Evolutionary conservation across 192 early-diverging fungal species (phyloP).

Genomic region (Linnemannia zychae): DNA sequence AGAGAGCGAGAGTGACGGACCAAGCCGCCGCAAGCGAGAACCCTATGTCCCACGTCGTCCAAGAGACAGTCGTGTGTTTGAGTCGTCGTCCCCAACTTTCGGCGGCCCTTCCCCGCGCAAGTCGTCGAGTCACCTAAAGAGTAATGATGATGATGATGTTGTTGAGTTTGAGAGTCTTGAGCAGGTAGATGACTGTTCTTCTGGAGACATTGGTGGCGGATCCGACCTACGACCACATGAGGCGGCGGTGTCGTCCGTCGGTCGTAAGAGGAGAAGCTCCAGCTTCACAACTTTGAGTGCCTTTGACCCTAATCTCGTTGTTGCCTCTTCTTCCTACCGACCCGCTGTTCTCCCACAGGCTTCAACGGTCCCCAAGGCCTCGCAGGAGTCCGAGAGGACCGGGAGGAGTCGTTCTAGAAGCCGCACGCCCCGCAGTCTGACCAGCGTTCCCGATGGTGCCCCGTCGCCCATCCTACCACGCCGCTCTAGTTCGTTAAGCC

Average conservation of each 20-base stretch:
- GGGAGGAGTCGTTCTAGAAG: constrained; percentile 52
- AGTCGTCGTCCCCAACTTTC: constrained; percentile 19
- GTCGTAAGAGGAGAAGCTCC: constrained; percentile 51
- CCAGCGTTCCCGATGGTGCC: constrained; percentile 3
- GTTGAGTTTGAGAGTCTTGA: constrained; percentile 22
- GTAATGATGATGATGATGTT: constrained; percentile 34
- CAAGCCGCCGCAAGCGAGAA: constrained; percentile 17
- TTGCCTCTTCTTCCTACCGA: constrained; percentile 51
- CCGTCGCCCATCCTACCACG: constrained; percentile 38
- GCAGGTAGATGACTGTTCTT: constrained; percentile 31
- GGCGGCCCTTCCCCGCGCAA: constrained; percentile 40
- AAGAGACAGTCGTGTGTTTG: constrained; percentile 36
- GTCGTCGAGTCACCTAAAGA: constrained; percentile 40
- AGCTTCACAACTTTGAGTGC: constrained; percentile 45
- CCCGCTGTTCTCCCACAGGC: constrained; percentile 32
- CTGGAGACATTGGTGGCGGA: constrained; percentile 35
- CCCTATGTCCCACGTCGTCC: constrained; percentile 23
- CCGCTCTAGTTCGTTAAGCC: constrained; percentile 48
- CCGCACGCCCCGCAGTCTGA: constrained; percentile 27
- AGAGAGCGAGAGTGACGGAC: constrained; percentile 1
- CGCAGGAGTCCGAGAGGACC: constrained; percentile 48
- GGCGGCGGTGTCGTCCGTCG: constrained; percentile 25
- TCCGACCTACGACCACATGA: constrained; percentile 44
- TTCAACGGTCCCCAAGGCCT: constrained; percentile 29
- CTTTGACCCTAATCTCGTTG: constrained; percentile 49